Base-by-base conservation (phyloP, 371 early-diverging fungal genomes). In the Mortierella polycephala region DNA sequence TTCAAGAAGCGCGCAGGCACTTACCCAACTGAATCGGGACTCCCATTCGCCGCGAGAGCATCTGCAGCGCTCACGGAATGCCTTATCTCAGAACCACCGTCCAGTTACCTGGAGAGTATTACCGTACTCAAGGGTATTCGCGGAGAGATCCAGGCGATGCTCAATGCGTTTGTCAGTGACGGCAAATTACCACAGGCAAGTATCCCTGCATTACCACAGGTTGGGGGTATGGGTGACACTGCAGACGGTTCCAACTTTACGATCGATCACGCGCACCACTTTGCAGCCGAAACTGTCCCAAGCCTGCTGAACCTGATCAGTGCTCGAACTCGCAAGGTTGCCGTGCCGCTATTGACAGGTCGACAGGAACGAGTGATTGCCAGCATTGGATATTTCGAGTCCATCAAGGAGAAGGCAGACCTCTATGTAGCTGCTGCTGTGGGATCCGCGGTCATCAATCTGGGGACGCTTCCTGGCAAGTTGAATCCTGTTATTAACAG, bases 401-500 rank as follows among this genome's bases (percentile, higher is more conserved):
- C 87, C 1, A 74, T 87, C 54, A 90, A 90, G 65, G 88, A 89
- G 63, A 90, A 88, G 77, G 82, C 86, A 51, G 93, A 94, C 52
- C 88, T 89, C 18, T 86, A 91, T 37, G 92, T 91, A 5, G 83
- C 86, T 57, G 93, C 96, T 0, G 86, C 92, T n/a, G 85, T 92
- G 30, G 94, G 97, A 8, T 89, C 94, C 0, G 96, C 98, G 1
- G 89, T 95, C 4, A 91, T 96, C 7, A 88, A 90, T 14, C 69
- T 96, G 13, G 95, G 93, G 11, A 83, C 77, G 1, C 82, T 98
- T 12, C 98, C 98, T 7, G 61, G 85, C 2, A 96, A 95, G 75
- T 86, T 96, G 12, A 96, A 93, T 65, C 92, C 94, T 5, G 84
- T 98, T 12, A 89, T 98, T 55, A 90, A 95, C 21, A 85, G 94